Evolutionary conservation across 371 early-diverging fungal species (phyloP).

Genomic region (Phascolomyces articulosus): DNA sequence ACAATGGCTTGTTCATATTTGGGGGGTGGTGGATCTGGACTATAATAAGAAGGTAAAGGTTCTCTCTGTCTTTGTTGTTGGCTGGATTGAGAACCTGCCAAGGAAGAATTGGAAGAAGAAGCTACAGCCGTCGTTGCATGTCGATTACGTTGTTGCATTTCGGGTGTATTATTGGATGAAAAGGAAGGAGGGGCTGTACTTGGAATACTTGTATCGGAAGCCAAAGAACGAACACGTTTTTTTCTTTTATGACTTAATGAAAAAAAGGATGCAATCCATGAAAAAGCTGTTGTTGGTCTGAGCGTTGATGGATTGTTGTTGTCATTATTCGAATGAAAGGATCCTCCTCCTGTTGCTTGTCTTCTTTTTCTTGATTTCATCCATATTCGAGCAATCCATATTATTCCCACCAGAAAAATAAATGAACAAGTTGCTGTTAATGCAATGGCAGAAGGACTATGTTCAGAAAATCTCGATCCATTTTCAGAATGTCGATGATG

Average conservation of each 20-base stretch:
- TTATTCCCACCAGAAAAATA: constrained; percentile 19
- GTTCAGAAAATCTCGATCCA: constrained; percentile 6
- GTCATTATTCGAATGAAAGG: no score
- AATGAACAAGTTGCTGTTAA: constrained; percentile 28
- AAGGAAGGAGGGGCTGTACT: constrained; percentile 44
- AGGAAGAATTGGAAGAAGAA: constrained; percentile 9
- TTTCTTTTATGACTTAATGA: background rate
- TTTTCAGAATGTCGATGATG: constrained; percentile 13
- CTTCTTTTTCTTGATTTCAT: constrained; percentile 18
- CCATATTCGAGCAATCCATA: constrained; percentile 21
- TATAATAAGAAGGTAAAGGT: constrained; percentile 38
- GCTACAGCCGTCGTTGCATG: no score
- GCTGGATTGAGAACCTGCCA: background rate
- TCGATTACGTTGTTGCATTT: constrained; percentile 12
- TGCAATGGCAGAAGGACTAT: constrained; percentile 32
- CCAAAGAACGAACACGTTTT: constrained; percentile 2
- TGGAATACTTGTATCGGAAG: constrained; percentile 16
- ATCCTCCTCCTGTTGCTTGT: no score
- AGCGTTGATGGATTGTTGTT: no score
- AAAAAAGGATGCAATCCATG: background rate
- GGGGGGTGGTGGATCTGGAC: constrained; percentile 39
- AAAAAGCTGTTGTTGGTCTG: background rate
- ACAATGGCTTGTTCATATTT: constrained; percentile 55
- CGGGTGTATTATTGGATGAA: constrained; percentile 31
- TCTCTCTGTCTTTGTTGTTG: constrained; percentile 21